Conservation (phyloP, 129 eudicot species). For the Cynara cardunculus region DNA sequence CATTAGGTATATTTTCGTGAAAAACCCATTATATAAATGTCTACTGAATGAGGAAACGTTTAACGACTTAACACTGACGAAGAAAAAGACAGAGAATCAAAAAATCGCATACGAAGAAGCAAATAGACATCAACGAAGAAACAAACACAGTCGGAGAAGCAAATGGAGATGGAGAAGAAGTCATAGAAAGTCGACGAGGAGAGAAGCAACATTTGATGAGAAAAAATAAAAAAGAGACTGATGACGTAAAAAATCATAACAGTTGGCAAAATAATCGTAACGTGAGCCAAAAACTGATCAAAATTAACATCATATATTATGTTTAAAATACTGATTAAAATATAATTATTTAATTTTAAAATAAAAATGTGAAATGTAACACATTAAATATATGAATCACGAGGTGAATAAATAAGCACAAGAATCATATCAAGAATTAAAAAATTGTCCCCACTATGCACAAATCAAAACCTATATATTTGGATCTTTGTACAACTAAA, state of each 20-base stretch:
- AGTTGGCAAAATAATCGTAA: too few relatives aligned
- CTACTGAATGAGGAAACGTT: neutral
- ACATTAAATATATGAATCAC: conserved; percentile 23
- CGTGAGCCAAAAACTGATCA: too few relatives aligned
- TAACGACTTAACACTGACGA: neutral
- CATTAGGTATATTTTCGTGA: too few relatives aligned
- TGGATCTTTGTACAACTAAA: conserved; percentile 17
- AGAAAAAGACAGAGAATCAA: neutral
- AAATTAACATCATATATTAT: too few relatives aligned
- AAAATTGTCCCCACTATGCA: conserved; percentile 23
- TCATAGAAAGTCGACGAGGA: neutral
- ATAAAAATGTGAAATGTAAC: neutral
- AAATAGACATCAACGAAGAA: too few relatives aligned
- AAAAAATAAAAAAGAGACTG: too few relatives aligned
- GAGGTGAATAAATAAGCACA: conserved; percentile 25
- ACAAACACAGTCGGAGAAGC: neutral
- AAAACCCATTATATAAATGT: too few relatives aligned
- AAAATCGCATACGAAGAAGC: neutral
- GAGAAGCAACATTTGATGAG: too few relatives aligned
- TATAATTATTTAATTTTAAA: neutral
- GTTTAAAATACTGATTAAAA: neutral
- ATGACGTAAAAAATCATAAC: too few relatives aligned
- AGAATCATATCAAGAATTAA: conserved; percentile 23
- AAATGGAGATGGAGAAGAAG: too few relatives aligned
- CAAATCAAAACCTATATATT: conserved; percentile 19